Percentiles rank a stretch among this genome's conserved stretches.
These are phyloP conservation scores for Fereydounia khargensis DNA, from an alignment of 1,284 basidiomycete species.

Conservation along the genomic window DNA sequence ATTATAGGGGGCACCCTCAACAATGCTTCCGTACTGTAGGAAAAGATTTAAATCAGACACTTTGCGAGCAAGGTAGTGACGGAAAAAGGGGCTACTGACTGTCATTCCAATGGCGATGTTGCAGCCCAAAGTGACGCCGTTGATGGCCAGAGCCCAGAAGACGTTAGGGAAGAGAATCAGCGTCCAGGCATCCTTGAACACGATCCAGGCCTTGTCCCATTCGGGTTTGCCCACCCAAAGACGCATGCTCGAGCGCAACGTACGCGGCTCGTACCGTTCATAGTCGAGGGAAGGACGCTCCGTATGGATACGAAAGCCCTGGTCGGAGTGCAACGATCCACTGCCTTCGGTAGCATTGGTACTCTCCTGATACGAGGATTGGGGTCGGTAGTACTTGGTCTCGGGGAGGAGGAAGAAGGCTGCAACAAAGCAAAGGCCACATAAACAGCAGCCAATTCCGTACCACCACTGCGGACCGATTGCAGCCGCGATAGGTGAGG, in stretches of 20 bases:
- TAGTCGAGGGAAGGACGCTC: constrained; percentile 6
- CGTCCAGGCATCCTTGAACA: constrained; percentile 4
- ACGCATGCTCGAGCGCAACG: constrained; percentile 2
- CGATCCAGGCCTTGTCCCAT: constrained; percentile 5
- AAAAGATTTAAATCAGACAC: too few species aligned
- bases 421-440: constrained; percentile 5
- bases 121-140: constrained; percentile 5
- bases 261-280: constrained; percentile 3
- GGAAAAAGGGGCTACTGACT: too few species aligned
- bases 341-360: constrained; percentile 1
- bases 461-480: constrained; percentile 10
- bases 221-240: constrained; percentile 8
- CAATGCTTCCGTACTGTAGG: constrained; percentile 3
- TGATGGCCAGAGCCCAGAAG: constrained; percentile 7
- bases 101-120: constrained; percentile 7
- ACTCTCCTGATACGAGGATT: constrained; percentile 1
- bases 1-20: constrained; percentile 3
- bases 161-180: constrained; percentile 2
- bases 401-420: constrained; percentile 8
- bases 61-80: too few species aligned
- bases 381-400: constrained; percentile 8
- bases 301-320: constrained; percentile 1
- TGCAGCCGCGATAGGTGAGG: constrained; percentile 5
- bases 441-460: constrained; percentile 5
- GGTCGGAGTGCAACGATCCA: not conserved